phyloP scores from a whole-genome alignment of 2,329 filamentous ascomycete genomes.

The Didymosphaeria variabile region DNA sequence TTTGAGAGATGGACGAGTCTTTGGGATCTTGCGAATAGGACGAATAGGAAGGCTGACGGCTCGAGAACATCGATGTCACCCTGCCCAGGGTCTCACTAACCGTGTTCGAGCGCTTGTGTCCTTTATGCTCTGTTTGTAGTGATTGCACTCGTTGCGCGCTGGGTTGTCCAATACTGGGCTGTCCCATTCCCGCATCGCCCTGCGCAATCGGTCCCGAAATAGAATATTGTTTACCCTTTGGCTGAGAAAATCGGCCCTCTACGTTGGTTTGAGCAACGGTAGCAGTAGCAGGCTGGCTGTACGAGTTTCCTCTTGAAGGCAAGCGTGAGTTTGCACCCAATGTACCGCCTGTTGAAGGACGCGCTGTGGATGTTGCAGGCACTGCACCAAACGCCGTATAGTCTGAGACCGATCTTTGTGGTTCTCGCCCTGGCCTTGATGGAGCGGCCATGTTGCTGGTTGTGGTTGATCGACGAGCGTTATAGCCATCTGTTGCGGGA shows the following conservation, averaged over 20 bases:
- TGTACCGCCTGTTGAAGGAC: slow-evolving; percentile 85
- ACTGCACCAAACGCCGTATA: slow-evolving; percentile 52
- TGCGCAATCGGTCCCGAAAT: slow-evolving; percentile 74
- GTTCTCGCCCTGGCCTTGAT: slow-evolving; percentile 50
- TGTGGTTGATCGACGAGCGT: slow-evolving; percentile 30
- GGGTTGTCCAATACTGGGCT: slow-evolving; percentile 66
- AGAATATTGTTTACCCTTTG: slow-evolving; percentile 71
- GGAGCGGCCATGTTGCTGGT: slow-evolving; percentile 40
- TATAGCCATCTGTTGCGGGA: slow-evolving; percentile 47
- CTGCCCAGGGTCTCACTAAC: slow-evolving; percentile 81
- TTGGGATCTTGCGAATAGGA: slow-evolving; percentile 42
- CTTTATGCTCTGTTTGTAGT: slow-evolving; percentile 68
- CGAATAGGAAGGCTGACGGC: slow-evolving; percentile 49
- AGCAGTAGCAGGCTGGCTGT: slow-evolving; percentile 87
- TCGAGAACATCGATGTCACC: slow-evolving; percentile 82
- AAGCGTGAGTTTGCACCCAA: slow-evolving; percentile 68
- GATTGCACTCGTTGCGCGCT: slow-evolving; percentile 63
- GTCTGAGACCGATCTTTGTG: slow-evolving; percentile 63
- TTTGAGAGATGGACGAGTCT: slow-evolving; percentile 52
- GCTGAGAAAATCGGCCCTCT: slow-evolving; percentile 88
- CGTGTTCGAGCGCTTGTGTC: slow-evolving; percentile 72
- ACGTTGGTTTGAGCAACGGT: slow-evolving; percentile 88
- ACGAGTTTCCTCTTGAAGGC: slow-evolving; percentile 77
- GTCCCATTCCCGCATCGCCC: slow-evolving; percentile 44
- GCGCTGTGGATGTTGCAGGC: slow-evolving; percentile 54